phyloP scores from a whole-genome alignment of 768 basidiomycete species.

The Boletus reticuloceps region DNA sequence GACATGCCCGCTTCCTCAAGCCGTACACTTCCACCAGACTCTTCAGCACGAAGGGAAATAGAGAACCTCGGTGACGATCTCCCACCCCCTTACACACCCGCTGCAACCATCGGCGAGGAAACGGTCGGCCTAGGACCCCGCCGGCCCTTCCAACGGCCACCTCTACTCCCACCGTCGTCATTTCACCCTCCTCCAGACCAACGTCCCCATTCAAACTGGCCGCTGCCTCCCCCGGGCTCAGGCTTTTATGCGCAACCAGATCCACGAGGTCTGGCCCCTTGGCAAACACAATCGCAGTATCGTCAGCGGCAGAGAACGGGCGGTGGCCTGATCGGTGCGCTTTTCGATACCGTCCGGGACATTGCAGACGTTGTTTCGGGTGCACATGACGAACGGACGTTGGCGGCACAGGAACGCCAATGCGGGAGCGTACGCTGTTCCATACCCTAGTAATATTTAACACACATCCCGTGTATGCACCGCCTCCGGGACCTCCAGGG shows the following conservation, averaged over 20 bases:
- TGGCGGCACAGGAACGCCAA: slow-evolving; percentile 14
- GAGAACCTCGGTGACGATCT: slow-evolving; percentile 47
- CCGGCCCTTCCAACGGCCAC: slow-evolving; percentile 56
- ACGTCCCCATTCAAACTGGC: background rate
- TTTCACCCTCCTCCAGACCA: background rate
- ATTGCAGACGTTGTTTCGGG: slow-evolving; percentile 30
- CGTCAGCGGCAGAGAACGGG: slow-evolving; percentile 12
- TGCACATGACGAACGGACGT: slow-evolving; percentile 16
- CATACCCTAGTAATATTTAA: slow-evolving; percentile 3
- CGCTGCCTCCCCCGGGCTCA: background rate
- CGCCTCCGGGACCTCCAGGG: slow-evolving; percentile 8
- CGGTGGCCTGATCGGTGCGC: slow-evolving; percentile 27
- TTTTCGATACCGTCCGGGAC: slow-evolving; percentile 27
- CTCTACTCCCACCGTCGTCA: slow-evolving; percentile 8
- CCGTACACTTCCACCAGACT: background rate
- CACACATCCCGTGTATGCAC: slow-evolving; percentile 3
- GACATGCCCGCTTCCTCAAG: background rate
- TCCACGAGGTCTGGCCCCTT: slow-evolving; percentile 15
- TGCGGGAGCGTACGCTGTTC: slow-evolving; percentile 18
- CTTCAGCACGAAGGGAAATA: background rate
- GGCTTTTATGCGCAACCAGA: slow-evolving; percentile 13
- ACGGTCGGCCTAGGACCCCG: slow-evolving; percentile 62
- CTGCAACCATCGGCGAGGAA: slow-evolving; percentile 59
- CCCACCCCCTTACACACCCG: slow-evolving; percentile 69
- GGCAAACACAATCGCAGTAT: slow-evolving; percentile 22